Evolutionary conservation across 306 rosid genomes (phyloP), one percentile per base, ranked within the genome.

Genomic region (Corylus heterophylla): DNA sequence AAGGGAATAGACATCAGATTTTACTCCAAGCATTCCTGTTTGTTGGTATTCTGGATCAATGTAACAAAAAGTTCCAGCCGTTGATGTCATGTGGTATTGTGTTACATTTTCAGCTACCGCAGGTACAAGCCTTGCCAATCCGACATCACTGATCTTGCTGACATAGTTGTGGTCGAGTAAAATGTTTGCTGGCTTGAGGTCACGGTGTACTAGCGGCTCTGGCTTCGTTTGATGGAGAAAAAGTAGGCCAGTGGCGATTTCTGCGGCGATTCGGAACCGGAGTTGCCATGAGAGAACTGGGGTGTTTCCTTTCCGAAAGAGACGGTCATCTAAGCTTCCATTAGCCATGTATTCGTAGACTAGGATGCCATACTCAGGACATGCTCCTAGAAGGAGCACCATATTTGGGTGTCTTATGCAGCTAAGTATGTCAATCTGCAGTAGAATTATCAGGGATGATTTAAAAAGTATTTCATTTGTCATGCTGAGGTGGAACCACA

Each of bases 11-110:
- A 95, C 90, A 68, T 95, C 99, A 1, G 99, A 95, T 84, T 93
- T 93, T 14, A 93, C 98, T 0, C 99, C 97, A 20, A 95, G 91
- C 91, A 95, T 86, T 76, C 99, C 99, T 42, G 96, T 91, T 78
- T 95, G 97, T 49, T 93, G 99, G 85, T 95, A 95, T 83, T 95
- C 99, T 0, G 99, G 99, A 81, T 93, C 99, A 13, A 95, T 95
- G n/a, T 95, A 95, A 83, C 99, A 95, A 79, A 92, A 95, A 4
- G 98, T 93, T 83, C 99, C 99, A 0, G 99, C 99, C 35, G 99
- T 79, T 5, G 97, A 84, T 16, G 99, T 95, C 90, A 90, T 76
- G 54, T 76, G 63, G 83, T 81, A 95, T 69, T 93, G 99, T 29
- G 99, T 93, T 18, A 74, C 89, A 47, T 95, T 93, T 67, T 88